Evolutionary conservation across 192 early-diverging fungal species (phyloP).

Genomic region (Piromyces finnis): DNA sequence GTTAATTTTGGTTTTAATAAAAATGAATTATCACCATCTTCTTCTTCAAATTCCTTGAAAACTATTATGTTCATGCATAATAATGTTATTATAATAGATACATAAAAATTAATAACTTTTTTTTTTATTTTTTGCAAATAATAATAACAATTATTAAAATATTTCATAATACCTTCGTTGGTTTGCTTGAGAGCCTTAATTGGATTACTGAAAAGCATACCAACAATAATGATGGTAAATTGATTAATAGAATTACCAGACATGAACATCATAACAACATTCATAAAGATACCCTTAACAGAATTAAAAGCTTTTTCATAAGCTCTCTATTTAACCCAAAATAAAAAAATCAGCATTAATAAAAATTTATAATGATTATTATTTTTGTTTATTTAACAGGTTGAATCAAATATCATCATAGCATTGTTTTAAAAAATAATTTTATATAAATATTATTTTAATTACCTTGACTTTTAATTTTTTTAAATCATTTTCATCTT

Average conservation of each 20-base stretch:
- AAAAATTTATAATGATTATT: too few relatives aligned
- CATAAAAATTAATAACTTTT: too few relatives aligned
- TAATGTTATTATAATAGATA: too few relatives aligned
- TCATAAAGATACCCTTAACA: slow-evolving; percentile 1
- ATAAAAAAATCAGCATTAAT: too few relatives aligned
- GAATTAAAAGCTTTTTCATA: not conserved
- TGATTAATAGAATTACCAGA: slow-evolving; percentile 90
- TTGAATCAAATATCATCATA: too few relatives aligned
- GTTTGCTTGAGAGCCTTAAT: slow-evolving; percentile 54
- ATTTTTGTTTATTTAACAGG: too few relatives aligned
- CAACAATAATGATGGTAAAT: slow-evolving; percentile 86
- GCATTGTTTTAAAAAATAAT: too few relatives aligned
- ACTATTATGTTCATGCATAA: too few relatives aligned
- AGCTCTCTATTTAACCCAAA: not conserved
- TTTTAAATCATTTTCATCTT: not conserved
- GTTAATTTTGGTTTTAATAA: slow-evolving; percentile 54
- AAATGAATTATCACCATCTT: slow-evolving; percentile 23
- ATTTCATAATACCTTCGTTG: slow-evolving; percentile 40
- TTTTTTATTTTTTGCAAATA: too few relatives aligned
- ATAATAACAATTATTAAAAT: too few relatives aligned
- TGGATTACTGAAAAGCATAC: slow-evolving; percentile 84
- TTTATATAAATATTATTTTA: too few relatives aligned
- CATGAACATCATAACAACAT: slow-evolving; percentile 98
- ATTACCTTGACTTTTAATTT: not conserved
- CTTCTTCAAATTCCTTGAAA: slow-evolving; percentile 50